Conservation (phyloP, 2,329 filamentous ascomycete genomes). For the Parafenestella ontariensis region DNA sequence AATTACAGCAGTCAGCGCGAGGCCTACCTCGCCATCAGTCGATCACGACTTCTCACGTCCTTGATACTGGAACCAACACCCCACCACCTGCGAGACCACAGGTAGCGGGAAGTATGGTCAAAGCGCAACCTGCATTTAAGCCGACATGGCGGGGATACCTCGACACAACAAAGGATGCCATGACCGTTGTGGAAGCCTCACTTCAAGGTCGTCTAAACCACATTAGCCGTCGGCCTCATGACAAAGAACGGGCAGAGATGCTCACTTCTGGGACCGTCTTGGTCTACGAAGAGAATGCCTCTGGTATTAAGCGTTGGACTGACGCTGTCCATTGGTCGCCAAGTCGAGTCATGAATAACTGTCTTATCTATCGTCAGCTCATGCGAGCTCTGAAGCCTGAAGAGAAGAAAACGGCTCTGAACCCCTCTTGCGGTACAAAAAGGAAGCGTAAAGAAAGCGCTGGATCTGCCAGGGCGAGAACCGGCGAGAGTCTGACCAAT, state of each 20-base stretch:
- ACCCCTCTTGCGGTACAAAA: slow-evolving; percentile 46
- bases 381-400: slow-evolving; percentile 45
- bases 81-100: slow-evolving; percentile 40
- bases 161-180: slow-evolving; percentile 74
- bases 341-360: slow-evolving; percentile 83
- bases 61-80: slow-evolving; percentile 32
- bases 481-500: slow-evolving; percentile 37
- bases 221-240: slow-evolving; percentile 83
- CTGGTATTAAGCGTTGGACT: slow-evolving; percentile 93
- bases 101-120: slow-evolving; percentile 38
- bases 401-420: slow-evolving; percentile 46
- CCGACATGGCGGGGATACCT: slow-evolving; percentile 74
- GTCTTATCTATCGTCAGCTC: slow-evolving; percentile 83
- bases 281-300: slow-evolving; percentile 89
- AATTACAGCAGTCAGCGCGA: slow-evolving; percentile 27
- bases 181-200: slow-evolving; percentile 81
- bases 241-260: slow-evolving; percentile 77
- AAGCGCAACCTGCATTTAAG: slow-evolving; percentile 55
- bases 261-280: slow-evolving; percentile 87
- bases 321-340: slow-evolving; percentile 92
- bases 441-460: slow-evolving; percentile 46
- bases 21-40: slow-evolving; percentile 39
- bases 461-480: slow-evolving; percentile 35
- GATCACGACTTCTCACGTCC: slow-evolving; percentile 37
- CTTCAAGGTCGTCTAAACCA: slow-evolving; percentile 74